Evolutionary conservation across 352 stramenopile species (phyloP).

Genomic region (Halophytophthora polymorphica): DNA sequence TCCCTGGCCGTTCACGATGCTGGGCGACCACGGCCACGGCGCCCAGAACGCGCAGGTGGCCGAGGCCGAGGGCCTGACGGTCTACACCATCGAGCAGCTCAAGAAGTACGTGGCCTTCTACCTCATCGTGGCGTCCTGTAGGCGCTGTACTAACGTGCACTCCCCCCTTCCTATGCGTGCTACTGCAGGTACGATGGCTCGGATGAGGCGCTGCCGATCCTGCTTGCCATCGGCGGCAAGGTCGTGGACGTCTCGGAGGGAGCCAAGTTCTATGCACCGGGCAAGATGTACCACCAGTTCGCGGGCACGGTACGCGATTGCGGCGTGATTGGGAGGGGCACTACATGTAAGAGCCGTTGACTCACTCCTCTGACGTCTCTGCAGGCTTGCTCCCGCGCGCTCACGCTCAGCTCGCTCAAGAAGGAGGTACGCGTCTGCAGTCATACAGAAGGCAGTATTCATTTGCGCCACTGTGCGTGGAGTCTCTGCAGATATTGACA

Average conservation of each 20-base stretch:
- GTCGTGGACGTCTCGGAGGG: constrained; percentile 71
- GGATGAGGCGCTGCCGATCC: constrained; percentile 59
- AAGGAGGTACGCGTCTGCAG: constrained; percentile 35
- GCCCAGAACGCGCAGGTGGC: constrained; percentile 17
- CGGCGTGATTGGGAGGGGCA: too few species aligned
- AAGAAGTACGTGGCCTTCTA: constrained; percentile 28
- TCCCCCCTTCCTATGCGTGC: constrained; percentile 10
- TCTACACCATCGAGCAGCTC: constrained; percentile 67
- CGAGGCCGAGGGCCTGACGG: constrained; percentile 28
- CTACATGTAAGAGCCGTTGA: constrained; percentile 1
- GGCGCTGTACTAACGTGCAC: neutral
- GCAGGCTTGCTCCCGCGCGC: constrained; percentile 70
- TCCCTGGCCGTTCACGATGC: constrained; percentile 63
- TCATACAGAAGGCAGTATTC: neutral
- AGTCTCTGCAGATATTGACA: too few species aligned
- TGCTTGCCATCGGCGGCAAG: constrained; percentile 69
- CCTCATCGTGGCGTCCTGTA: neutral
- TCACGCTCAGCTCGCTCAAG: constrained; percentile 69
- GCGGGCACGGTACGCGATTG: constrained; percentile 45
- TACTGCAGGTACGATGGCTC: constrained; percentile 57
- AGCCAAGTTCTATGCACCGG: constrained; percentile 72
- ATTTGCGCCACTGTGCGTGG: too few species aligned
- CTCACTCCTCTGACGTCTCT: constrained; percentile 3
- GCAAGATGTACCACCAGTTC: constrained; percentile 74
- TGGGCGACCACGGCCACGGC: constrained; percentile 26